A percentile compares a stretch with the other conserved stretches of the same genome.
These are phyloP conservation scores for Circinella umbellata DNA, from an alignment of 371 early-diverging fungal genomes.

Conservation along the genomic window DNA sequence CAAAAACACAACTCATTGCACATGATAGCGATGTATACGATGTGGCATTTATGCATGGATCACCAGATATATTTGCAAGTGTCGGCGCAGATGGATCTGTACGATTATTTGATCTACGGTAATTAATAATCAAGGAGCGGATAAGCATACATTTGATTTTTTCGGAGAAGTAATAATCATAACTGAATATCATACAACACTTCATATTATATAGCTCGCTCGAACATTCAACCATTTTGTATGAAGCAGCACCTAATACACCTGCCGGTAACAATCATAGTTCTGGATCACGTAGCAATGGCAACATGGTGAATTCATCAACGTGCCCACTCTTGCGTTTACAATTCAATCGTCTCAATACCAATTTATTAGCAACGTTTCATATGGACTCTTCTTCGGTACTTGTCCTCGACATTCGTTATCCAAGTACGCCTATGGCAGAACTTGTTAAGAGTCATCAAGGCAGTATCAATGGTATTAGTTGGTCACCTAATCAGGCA, in stretches of 20 bases:
- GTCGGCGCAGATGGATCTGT: conserved; percentile 95
- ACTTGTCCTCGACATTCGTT: conserved; percentile 88
- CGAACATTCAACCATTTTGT: conserved; percentile 95
- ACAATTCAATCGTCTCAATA: conserved; percentile 84
- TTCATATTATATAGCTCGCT: conserved; percentile 48
- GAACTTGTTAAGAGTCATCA: conserved; percentile 81
- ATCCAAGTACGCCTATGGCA: conserved; percentile 86
- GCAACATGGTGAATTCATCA: conserved; percentile 14
- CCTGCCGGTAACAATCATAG: conserved; percentile 11
- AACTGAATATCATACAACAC: too few relatives aligned
- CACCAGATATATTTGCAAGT: conserved; percentile 85
- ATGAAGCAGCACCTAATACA: conserved; percentile 72
- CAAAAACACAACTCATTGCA: conserved; percentile 95
- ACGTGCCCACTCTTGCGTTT: conserved; percentile 23
- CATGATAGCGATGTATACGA: conserved; percentile 96
- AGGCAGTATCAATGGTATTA: conserved; percentile 73
- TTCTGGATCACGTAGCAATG: conserved; percentile 21
- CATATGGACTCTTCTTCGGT: conserved; percentile 81
- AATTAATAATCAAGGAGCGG: neutral
- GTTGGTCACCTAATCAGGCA: conserved; percentile 82
- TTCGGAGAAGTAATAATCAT: too few relatives aligned
- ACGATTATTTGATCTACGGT: conserved; percentile 92
- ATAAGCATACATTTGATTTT: too few relatives aligned
- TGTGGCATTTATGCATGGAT: conserved; percentile 82
- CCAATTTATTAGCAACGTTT: conserved; percentile 91